Evolutionary conservation across 495 filamentous ascomycete species (phyloP).

Genomic region (Usnea hakonensis): DNA sequence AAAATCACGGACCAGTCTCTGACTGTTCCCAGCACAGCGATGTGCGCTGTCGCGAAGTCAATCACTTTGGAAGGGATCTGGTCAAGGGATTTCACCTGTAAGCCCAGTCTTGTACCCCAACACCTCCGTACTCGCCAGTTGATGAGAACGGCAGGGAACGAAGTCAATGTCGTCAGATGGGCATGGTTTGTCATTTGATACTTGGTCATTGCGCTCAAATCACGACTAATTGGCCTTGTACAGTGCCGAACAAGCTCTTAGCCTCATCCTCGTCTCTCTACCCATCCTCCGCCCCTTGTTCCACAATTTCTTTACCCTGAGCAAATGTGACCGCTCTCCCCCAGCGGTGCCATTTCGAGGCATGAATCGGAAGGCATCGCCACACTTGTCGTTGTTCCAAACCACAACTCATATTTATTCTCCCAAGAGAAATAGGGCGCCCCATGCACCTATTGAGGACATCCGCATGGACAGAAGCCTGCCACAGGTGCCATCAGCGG

Average conservation of each 20-base stretch:
- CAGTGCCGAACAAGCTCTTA: conserved; percentile 13
- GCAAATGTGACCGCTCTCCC: not conserved
- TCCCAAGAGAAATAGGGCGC: not conserved
- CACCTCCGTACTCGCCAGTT: not conserved
- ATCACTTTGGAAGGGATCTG: conserved; percentile 1
- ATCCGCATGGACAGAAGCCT: not conserved
- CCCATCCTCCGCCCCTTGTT: conserved; percentile 12
- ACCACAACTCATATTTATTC: not conserved
- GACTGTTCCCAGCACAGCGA: not conserved
- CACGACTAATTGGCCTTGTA: not conserved
- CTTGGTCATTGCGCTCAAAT: not conserved
- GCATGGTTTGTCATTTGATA: not conserved
- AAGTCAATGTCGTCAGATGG: not conserved
- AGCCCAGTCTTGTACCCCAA: not conserved
- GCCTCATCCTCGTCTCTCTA: conserved; percentile 10
- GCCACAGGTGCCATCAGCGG: not conserved
- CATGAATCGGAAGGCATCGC: not conserved
- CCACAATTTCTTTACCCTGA: not conserved
- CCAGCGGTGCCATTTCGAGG: not conserved
- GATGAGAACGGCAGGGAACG: not conserved
- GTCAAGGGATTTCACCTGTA: conserved; percentile 8
- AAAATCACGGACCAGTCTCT: not conserved
- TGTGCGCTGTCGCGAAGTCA: conserved; percentile 8
- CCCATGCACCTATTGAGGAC: not conserved
- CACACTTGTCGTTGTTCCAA: not conserved